Conservation (phyloP, 1,139 yeast genomes). For the Debaryomyces sp. region DNA sequence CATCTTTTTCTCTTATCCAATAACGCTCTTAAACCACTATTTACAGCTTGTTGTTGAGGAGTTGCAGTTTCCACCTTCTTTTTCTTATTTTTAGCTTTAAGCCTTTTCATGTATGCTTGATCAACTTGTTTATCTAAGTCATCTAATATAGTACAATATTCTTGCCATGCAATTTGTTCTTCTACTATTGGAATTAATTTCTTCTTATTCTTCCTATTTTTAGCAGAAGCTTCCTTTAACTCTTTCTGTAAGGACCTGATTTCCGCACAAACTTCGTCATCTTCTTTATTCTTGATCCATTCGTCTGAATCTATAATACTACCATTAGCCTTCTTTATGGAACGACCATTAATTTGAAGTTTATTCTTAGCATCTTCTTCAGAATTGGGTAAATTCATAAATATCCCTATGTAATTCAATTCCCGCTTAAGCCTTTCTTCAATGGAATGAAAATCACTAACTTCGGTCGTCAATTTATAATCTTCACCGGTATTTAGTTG, state of each 20-base stretch:
- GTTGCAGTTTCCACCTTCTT: slow-evolving; percentile 56
- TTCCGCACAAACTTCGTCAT: slow-evolving; percentile 92
- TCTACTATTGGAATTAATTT: slow-evolving; percentile 74
- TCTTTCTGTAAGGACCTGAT: slow-evolving; percentile 72
- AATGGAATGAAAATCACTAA: slow-evolving; percentile 69
- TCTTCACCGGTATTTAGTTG: slow-evolving; percentile 39
- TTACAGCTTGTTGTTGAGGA: slow-evolving; percentile 58
- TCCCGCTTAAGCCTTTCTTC: slow-evolving; percentile 90
- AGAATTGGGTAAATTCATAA: slow-evolving; percentile 59
- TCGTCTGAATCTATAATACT: slow-evolving; percentile 62
- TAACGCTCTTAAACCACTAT: slow-evolving; percentile 74
- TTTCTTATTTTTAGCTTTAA: slow-evolving; percentile 80
- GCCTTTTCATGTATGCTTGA: slow-evolving; percentile 85
- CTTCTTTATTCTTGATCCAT: slow-evolving; percentile 84
- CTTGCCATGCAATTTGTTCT: slow-evolving; percentile 94
- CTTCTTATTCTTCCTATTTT: slow-evolving; percentile 71
- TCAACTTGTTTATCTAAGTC: slow-evolving; percentile 96
- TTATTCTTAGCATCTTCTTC: slow-evolving; percentile 25
- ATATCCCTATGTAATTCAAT: slow-evolving; percentile 86
- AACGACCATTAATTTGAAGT: slow-evolving; percentile 25
- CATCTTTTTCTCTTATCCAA: slow-evolving; percentile 86
- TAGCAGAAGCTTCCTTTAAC: slow-evolving; percentile 59
- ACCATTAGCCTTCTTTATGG: slow-evolving; percentile 22
- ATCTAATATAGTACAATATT: slow-evolving; percentile 84
- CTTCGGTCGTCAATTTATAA: slow-evolving; percentile 36